A percentile compares a stretch with the other conserved stretches of the same genome.
Evolutionary conservation across 1,284 basidiomycete species (phyloP).

Genomic region (Vanrija pseudolonga): DNA sequence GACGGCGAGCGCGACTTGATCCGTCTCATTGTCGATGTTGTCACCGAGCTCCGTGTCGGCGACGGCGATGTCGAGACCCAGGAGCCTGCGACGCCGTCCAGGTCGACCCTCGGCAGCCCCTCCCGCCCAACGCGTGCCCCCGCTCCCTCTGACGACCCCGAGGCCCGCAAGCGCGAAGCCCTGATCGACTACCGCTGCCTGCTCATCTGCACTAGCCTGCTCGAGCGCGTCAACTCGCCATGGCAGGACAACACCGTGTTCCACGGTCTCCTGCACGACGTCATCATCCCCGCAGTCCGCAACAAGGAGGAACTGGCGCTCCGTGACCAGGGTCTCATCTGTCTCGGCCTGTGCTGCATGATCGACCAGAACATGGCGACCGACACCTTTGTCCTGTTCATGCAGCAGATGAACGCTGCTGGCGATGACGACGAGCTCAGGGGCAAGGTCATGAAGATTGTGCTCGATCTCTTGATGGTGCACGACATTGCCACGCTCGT

Average conservation of each 20-base stretch:
- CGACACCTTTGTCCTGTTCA: slow-evolving; percentile 82
- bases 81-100: background rate
- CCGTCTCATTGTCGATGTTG: slow-evolving; percentile 87
- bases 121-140: background rate
- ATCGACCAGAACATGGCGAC: slow-evolving; percentile 87
- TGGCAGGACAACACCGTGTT: slow-evolving; percentile 92
- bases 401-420: slow-evolving; percentile 74
- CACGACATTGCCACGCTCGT: slow-evolving; percentile 63
- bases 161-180: slow-evolving; percentile 53
- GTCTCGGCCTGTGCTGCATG: slow-evolving; percentile 83
- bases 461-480: slow-evolving; percentile 88
- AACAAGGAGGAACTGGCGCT: slow-evolving; percentile 73
- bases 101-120: background rate
- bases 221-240: slow-evolving; percentile 86
- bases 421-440: slow-evolving; percentile 65
- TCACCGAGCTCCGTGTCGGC: slow-evolving; percentile 68
- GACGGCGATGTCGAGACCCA: slow-evolving; percentile 51
- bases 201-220: slow-evolving; percentile 82
- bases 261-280: slow-evolving; percentile 81
- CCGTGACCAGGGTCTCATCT: slow-evolving; percentile 79
- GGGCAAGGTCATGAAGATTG: slow-evolving; percentile 73
- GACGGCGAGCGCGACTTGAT: slow-evolving; percentile 87
- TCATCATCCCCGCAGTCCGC: slow-evolving; percentile 86
- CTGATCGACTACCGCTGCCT: slow-evolving; percentile 77
- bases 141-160: slow-evolving; percentile 25